Percentiles rank a stretch among this genome's conserved stretches.
phyloP scores from a whole-genome alignment of 768 basidiomycete genomes.

The Phanerochaete sordida region DNA sequence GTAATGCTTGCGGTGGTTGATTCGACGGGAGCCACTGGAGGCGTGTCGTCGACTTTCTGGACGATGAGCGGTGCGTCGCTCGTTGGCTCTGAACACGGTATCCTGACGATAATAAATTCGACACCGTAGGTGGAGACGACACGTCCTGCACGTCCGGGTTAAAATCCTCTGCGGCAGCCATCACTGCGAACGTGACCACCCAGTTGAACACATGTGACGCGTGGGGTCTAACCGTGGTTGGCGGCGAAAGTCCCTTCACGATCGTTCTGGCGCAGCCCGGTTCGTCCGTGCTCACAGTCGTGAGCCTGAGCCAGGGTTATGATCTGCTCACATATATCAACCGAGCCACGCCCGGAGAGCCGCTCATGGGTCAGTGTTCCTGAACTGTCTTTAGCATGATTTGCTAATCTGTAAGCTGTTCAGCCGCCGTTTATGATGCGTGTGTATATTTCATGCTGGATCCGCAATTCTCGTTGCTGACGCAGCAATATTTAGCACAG shows the following conservation, averaged over 20 bases:
- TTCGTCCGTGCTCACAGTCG: conserved; percentile 38
- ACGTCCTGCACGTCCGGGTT: conserved; percentile 16
- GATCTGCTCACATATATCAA: conserved; percentile 42
- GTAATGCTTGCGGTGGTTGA: conserved; percentile 46
- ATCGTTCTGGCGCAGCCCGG: conserved; percentile 37
- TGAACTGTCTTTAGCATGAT: neutral
- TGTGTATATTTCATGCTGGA: neutral
- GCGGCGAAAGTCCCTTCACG: conserved; percentile 42
- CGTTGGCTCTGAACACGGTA: neutral
- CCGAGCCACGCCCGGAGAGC: conserved; percentile 31
- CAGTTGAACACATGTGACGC: conserved; percentile 40
- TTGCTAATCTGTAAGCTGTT: no score
- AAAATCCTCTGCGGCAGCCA: neutral
- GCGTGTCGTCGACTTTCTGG: conserved; percentile 25
- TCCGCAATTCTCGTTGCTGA: neutral
- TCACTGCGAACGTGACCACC: conserved; percentile 30
- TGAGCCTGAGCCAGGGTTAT: conserved; percentile 34
- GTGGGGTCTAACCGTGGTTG: conserved; percentile 42
- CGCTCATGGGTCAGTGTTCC: conserved; percentile 37
- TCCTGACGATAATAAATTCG: neutral
- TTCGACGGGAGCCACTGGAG: conserved; percentile 39
- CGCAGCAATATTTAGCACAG: conserved; percentile 28
- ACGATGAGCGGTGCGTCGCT: neutral
- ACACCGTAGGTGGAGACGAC: conserved; percentile 26
- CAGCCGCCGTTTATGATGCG: conserved; percentile 33